These are phyloP conservation scores for Sclerotinia sclerotiorum DNA, from an alignment of 2,329 filamentous ascomycete genomes.

Conservation along the genomic window DNA sequence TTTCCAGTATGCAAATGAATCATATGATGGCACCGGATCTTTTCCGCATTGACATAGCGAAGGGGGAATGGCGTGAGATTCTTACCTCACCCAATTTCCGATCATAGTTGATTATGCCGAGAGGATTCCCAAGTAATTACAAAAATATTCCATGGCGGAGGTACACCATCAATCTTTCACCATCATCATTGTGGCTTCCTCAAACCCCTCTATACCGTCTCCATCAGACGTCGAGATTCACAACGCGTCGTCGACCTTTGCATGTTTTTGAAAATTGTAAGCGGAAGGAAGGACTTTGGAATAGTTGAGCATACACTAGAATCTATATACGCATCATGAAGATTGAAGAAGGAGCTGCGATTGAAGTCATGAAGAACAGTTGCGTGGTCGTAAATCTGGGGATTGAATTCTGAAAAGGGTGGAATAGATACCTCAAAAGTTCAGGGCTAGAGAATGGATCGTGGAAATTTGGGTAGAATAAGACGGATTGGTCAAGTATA, in stretches of 20 bases:
- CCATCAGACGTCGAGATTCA: conserved; percentile 12
- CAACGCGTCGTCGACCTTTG: conserved; percentile 1
- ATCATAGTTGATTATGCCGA: conserved; percentile 10
- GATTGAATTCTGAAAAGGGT: background rate
- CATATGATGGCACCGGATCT: background rate
- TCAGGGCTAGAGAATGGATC: conserved; percentile 5
- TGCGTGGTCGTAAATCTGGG: background rate
- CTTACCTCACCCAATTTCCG: background rate
- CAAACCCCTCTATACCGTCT: conserved; percentile 2
- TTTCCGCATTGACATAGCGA: background rate
- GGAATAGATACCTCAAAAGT: conserved; percentile 5
- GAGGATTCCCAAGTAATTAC: background rate
- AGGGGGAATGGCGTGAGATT: background rate
- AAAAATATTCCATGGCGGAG: background rate
- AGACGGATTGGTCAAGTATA: background rate
- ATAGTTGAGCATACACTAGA: conserved; percentile 6
- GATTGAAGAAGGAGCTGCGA: conserved; percentile 14
- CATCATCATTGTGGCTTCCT: conserved; percentile 14
- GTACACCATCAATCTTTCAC: background rate
- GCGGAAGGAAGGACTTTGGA: conserved; percentile 10
- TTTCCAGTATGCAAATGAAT: conserved; percentile 1
- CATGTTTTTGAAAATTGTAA: conserved; percentile 5
- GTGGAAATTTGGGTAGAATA: background rate
- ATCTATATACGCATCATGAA: conserved; percentile 5
- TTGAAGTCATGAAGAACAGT: background rate